These are phyloP conservation scores for Phytophthora kernoviae DNA, from an alignment of 352 stramenopile species.

Conservation along the genomic window DNA sequence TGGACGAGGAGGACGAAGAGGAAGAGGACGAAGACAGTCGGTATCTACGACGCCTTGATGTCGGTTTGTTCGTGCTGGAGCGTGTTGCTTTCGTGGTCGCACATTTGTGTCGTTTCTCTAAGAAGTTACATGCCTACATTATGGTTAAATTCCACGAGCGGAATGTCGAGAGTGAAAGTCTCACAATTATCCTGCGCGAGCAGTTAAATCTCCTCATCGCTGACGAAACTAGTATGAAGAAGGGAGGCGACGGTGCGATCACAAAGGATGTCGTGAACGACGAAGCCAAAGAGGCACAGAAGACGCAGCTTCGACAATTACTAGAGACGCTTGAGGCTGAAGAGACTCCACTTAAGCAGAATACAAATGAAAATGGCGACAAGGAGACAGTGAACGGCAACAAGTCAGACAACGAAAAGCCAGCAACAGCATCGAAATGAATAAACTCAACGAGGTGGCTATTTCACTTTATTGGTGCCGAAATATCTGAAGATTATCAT, in stretches of 20 bases:
- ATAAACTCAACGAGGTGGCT: slow-evolving; percentile 10
- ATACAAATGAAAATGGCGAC: slow-evolving; percentile 7
- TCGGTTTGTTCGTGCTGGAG: slow-evolving; percentile 81
- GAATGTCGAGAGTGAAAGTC: slow-evolving; percentile 53
- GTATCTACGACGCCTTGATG: slow-evolving; percentile 71
- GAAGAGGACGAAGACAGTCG: slow-evolving; percentile 58
- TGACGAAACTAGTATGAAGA: slow-evolving; percentile 19
- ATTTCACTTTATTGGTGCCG: background rate
- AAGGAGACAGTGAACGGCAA: slow-evolving; percentile 1
- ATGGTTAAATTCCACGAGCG: slow-evolving; percentile 82
- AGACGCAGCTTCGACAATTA: slow-evolving; percentile 39
- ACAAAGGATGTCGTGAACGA: slow-evolving; percentile 23
- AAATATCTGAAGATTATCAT: too few relatives aligned
- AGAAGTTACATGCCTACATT: slow-evolving; percentile 68
- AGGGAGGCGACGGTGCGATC: background rate
- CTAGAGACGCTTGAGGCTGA: slow-evolving; percentile 39
- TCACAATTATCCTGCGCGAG: slow-evolving; percentile 54
- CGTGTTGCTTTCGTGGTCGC: slow-evolving; percentile 65
- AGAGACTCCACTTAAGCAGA: background rate
- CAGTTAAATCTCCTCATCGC: slow-evolving; percentile 58
- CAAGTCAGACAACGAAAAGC: slow-evolving; percentile 5
- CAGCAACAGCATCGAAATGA: slow-evolving; percentile 15
- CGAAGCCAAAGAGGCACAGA: slow-evolving; percentile 40
- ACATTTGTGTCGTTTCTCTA: slow-evolving; percentile 66
- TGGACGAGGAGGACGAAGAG: slow-evolving; percentile 38